Base-by-base conservation (phyloP, 2,329 filamentous ascomycete genomes). In the Phaeosphaeria sp. region DNA sequence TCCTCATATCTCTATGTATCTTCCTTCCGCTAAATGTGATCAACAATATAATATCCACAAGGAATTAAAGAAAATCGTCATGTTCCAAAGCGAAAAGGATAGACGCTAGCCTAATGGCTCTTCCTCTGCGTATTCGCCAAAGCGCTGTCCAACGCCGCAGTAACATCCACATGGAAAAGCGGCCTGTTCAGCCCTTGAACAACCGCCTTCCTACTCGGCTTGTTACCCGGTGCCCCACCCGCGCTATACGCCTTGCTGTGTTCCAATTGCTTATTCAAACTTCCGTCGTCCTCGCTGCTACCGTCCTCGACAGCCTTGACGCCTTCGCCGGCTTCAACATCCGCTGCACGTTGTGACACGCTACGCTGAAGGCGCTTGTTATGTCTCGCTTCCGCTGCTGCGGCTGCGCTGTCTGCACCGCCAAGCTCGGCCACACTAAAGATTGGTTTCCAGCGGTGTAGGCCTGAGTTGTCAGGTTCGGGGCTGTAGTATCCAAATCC, bases 81-180 rank as follows among this genome's bases (percentile, higher is more conserved):
- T n/a, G 17, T 4, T 39, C 17, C 17, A n/a, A 39, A 39, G 1
- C 3, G 11, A 3, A 39, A 2, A 15, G 15, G 5, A 39, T n/a
- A 39, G 36, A 39, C 15, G 36, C n/a, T 17, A 44, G 22, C 39
- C 41, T 56, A 75, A 64, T 75, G 72, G 49, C 67, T 71, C 65
- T 76, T 75, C 59, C 72, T 74, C 59, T 73, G 68, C 78, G 90
- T 86, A 72, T 96, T 97, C 30, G 90, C 88, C 69, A 97, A 86
- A 9, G 93, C 94, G 68, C 90, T 93, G 76, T 97, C 91, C 68
- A 98, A 77, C n/a, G 95, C 95, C 69, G 89, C 93, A 10, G 92
- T 96, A 58, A 98, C 79, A 75, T 98, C 95, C 53, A 97, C 87
- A 76, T 99, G 95, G 85, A 99, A 98, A 64, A 97, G 83, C n/a